Conservation (phyloP, 108 stramenopile genomes). For the Poteriospumella lacustris region DNA sequence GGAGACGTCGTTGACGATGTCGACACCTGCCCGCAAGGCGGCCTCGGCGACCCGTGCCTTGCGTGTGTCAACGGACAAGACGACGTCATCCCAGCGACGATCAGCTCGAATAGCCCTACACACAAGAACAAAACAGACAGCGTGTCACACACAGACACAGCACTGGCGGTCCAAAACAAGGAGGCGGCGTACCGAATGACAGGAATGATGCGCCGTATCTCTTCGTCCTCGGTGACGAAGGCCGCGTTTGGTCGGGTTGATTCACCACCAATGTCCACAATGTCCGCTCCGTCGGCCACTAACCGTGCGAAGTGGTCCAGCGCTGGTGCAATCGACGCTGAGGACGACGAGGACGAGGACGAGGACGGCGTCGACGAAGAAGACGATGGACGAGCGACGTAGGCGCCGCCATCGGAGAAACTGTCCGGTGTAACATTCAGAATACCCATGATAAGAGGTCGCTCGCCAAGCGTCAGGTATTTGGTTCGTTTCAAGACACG, state of each 20-base stretch:
- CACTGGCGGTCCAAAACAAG: too few relatives aligned
- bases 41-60: constrained; percentile 44
- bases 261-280: constrained; percentile 94
- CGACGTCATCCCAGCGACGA: too few relatives aligned
- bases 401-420: constrained; percentile 86
- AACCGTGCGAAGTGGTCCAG: constrained; percentile 68
- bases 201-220: constrained; percentile 72
- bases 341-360: background rate
- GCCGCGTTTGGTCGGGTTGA: constrained; percentile 64
- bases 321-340: constrained; percentile 47
- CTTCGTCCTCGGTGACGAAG: constrained; percentile 61
- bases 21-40: constrained; percentile 54
- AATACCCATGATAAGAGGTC: constrained; percentile 81
- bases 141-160: too few relatives aligned
- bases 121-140: too few relatives aligned
- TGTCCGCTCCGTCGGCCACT: constrained; percentile 72
- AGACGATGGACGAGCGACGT: background rate
- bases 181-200: constrained; percentile 61
- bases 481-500: background rate
- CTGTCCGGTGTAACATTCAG: constrained; percentile 92
- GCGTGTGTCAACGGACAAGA: constrained; percentile 89
- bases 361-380: background rate
- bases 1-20: constrained; percentile 91
- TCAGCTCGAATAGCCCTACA: too few relatives aligned
- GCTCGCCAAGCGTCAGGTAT: background rate